Percentiles rank a stretch among this genome's conserved stretches.
Conservation (phyloP, 805 yeast species). For the Candida fluviatilis region DNA sequence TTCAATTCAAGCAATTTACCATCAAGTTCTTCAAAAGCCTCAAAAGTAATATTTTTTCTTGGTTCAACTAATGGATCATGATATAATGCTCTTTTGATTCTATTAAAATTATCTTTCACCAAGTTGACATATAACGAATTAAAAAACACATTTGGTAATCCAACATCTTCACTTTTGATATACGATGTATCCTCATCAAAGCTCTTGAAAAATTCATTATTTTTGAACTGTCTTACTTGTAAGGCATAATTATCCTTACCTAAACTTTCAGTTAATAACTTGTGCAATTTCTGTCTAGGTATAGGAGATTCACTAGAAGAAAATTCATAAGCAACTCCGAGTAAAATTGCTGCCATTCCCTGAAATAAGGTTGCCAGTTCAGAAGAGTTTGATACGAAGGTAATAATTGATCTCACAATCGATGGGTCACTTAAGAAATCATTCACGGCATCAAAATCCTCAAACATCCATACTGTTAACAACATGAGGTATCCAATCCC, state of each 20-base stretch:
- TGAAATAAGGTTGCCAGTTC: conserved; percentile 54
- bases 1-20: conserved; percentile 25
- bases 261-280: conserved; percentile 61
- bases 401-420: conserved; percentile 60
- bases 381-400: conserved; percentile 52
- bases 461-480: conserved; percentile 72
- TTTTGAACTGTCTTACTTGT: conserved; percentile 69
- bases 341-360: conserved; percentile 64
- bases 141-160: conserved; percentile 81
- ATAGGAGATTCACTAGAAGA: conserved; percentile 58
- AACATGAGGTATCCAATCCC: conserved; percentile 76
- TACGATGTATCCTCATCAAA: conserved; percentile 47
- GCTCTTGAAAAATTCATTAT: conserved; percentile 49
- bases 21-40: conserved; percentile 47
- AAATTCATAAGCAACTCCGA: conserved; percentile 82
- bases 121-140: conserved; percentile 58
- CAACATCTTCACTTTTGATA: conserved; percentile 69
- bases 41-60: conserved; percentile 58
- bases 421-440: conserved; percentile 70
- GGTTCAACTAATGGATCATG: conserved; percentile 78
- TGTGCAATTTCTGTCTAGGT: conserved; percentile 54
- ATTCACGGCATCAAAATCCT: conserved; percentile 68
- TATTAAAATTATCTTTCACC: conserved; percentile 60
- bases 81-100: conserved; percentile 67
- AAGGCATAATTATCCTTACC: conserved; percentile 78